phyloP scores from a whole-genome alignment of 169 alveolate genomes.

The Plasmodium knowlesi region DNA sequence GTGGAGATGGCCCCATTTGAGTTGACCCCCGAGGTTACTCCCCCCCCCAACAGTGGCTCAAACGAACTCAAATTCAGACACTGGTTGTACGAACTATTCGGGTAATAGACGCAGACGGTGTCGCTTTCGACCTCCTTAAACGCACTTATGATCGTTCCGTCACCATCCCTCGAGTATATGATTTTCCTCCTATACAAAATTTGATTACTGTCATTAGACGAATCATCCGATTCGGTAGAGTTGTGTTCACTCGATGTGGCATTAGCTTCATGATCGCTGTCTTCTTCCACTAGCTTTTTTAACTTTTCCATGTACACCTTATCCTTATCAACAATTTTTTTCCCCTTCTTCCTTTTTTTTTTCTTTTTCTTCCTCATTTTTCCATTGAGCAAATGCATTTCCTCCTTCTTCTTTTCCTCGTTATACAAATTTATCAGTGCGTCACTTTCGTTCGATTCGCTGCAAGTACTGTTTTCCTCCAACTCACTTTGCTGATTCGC shows the following conservation, averaged over 20 bases:
- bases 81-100: slow-evolving; percentile 58
- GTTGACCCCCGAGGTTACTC: background rate
- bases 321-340: slow-evolving; percentile 54
- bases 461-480: slow-evolving; percentile 2
- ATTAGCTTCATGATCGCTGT: slow-evolving; percentile 43
- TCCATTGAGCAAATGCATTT: slow-evolving; percentile 3
- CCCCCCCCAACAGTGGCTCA: background rate
- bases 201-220: slow-evolving; percentile 21
- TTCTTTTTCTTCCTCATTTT: slow-evolving; percentile 15
- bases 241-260: slow-evolving; percentile 30
- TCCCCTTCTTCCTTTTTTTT: slow-evolving; percentile 34
- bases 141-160: slow-evolving; percentile 7
- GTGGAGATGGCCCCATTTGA: background rate
- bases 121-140: slow-evolving; percentile 51
- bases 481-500: background rate
- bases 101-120: slow-evolving; percentile 54
- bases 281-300: slow-evolving; percentile 62
- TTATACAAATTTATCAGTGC: slow-evolving; percentile 52
- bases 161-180: slow-evolving; percentile 15
- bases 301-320: slow-evolving; percentile 56
- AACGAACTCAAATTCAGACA: slow-evolving; percentile 17
- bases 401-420: slow-evolving; percentile 43
- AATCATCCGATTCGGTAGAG: slow-evolving; percentile 9
- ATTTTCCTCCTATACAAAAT: slow-evolving; percentile 67
- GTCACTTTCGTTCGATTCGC: slow-evolving; percentile 52